Evolutionary conservation across 2,329 filamentous ascomycete species (phyloP).

Genomic region (Exophiala sp.): DNA sequence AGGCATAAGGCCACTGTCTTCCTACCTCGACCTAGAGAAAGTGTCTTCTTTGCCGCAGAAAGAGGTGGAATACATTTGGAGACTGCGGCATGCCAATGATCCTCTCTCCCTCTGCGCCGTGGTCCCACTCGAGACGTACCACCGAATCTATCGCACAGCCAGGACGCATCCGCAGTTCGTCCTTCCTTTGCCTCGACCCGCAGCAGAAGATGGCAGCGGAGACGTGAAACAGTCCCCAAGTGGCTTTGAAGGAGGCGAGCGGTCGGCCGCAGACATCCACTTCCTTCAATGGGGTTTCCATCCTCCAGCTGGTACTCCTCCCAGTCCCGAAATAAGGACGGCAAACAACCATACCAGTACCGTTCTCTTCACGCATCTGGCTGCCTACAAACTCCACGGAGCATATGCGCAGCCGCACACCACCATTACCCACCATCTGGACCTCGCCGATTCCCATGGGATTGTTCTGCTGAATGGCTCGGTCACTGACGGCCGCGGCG

Average conservation of each 20-base stretch:
- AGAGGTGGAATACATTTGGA: slow-evolving; percentile 87
- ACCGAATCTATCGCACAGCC: slow-evolving; percentile 67
- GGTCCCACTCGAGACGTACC: slow-evolving; percentile 71
- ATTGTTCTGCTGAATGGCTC: slow-evolving; percentile 82
- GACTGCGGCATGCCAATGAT: slow-evolving; percentile 74
- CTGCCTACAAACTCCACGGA: slow-evolving; percentile 85
- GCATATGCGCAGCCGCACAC: slow-evolving; percentile 91
- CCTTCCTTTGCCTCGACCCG: slow-evolving; percentile 65
- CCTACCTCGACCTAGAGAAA: slow-evolving; percentile 78
- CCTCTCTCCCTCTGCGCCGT: slow-evolving; percentile 76
- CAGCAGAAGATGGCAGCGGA: slow-evolving; percentile 25
- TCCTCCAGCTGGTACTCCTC: slow-evolving; percentile 40
- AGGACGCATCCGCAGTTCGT: slow-evolving; percentile 81
- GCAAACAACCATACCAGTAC: slow-evolving; percentile 60
- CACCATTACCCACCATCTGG: slow-evolving; percentile 85
- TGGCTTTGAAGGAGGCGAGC: slow-evolving; percentile 39
- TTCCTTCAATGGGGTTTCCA: slow-evolving; percentile 97
- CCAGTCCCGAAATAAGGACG: slow-evolving; percentile 34
- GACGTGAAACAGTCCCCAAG: slow-evolving; percentile 31
- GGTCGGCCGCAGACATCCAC: slow-evolving; percentile 80
- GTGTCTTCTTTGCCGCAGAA: slow-evolving; percentile 67
- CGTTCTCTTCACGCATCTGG: slow-evolving; percentile 89
- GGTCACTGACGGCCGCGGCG: slow-evolving; percentile 71
- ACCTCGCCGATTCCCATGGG: slow-evolving; percentile 69
- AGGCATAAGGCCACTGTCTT: slow-evolving; percentile 62